Evolutionary conservation across 257 asterid species (phyloP).

Genomic region (Oldenlandia corymbosa): DNA sequence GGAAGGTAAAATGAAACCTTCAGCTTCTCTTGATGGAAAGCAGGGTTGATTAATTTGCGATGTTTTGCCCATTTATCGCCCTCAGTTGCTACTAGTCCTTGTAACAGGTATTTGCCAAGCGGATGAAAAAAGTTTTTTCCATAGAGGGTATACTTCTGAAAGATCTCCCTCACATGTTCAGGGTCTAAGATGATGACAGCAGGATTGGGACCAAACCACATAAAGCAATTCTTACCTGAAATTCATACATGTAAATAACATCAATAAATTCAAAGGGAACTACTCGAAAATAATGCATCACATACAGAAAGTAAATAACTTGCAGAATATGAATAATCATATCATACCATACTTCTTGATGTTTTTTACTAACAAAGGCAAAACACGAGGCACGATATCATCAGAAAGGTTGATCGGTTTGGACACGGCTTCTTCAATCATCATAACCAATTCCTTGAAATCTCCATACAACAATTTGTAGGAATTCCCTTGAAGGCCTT

Average conservation of each 20-base stretch:
- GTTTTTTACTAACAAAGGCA: slow-evolving; percentile 11
- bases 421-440: slow-evolving; percentile 15
- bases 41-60: slow-evolving; percentile 20
- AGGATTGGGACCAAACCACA: slow-evolving; percentile 22
- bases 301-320: too few species aligned
- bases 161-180: slow-evolving; percentile 17
- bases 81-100: slow-evolving; percentile 7
- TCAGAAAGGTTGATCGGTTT: slow-evolving; percentile 22
- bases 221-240: slow-evolving; percentile 15
- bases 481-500: slow-evolving; percentile 17
- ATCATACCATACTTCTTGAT: slow-evolving; percentile 13
- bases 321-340: not conserved
- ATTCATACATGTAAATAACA: not conserved
- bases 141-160: not conserved
- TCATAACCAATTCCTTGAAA: slow-evolving; percentile 10
- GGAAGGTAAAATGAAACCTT: slow-evolving; percentile 13
- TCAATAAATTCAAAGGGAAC: not conserved
- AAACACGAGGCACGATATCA: slow-evolving; percentile 18
- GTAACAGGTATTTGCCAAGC: slow-evolving; percentile 1
- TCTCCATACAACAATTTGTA: slow-evolving; percentile 19
- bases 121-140: slow-evolving; percentile 12
- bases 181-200: slow-evolving; percentile 15
- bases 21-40: slow-evolving; percentile 23
- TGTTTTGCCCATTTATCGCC: slow-evolving; percentile 19
- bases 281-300: too few species aligned